Base-by-base conservation (phyloP, 805 yeast species). In the Pachysolen tannophilus region DNA sequence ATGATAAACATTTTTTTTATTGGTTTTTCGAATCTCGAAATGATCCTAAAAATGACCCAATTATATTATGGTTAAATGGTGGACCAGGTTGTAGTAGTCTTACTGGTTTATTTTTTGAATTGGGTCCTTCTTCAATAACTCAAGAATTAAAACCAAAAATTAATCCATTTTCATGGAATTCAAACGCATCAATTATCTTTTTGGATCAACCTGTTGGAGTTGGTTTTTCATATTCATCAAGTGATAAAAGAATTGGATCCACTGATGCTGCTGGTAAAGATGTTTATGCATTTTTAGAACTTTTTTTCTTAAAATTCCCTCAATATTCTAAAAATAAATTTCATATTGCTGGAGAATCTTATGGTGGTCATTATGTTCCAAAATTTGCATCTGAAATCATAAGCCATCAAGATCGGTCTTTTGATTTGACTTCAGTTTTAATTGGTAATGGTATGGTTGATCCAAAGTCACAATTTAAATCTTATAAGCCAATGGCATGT, bases 341-440 rank as follows among this genome's bases (percentile, higher is more conserved):
- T 72, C 94, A 86, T 58, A 82, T 87, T 55, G 81, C 95, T 28
- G 96, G 96, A 46, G 96, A 87, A 55, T 82, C 94, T 4, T 87
- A 88, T 52, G 96, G 90, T 15, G 96, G 97, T 33, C 94, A 86
- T 53, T 88, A 88, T 60, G 82, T 88, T 45, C 98, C 98, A 15
- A 82, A 72, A 9, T 82, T 87, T 59, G 94, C 94, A 7, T 55
- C 73, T 40, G 94, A 85, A 57, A 85, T 87, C 46, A 61, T 84
- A 46, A 62, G 72, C 26, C 86, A 82, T 49, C 63, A 69, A 20
- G 53, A 49, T 15, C 61, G 75, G 43, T 54, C 58, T 49, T 79
- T 79, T 60, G 69, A 82, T 48, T 68, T 85, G 49, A 65, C 80
- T 5, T 83, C 95, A 3, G 80, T 86, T 8, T 55, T 86, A 60